Evolutionary conservation across 352 stramenopile genomes (phyloP), one percentile per base, ranked within the genome.

Genomic region (Globisporangium iwayamae): DNA sequence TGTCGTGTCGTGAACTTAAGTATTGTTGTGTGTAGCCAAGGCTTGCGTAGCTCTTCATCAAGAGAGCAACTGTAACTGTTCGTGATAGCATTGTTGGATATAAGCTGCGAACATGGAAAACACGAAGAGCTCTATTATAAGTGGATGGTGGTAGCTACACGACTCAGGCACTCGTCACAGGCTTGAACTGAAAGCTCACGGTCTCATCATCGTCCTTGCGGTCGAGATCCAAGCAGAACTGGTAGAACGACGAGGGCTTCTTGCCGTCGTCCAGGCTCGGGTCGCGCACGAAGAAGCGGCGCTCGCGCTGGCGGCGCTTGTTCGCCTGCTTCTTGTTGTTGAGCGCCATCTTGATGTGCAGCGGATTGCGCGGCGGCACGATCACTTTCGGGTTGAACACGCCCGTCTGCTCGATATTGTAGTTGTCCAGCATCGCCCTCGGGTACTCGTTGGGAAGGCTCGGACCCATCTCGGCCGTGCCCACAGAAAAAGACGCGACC

Each of bases 201-300:
- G 43, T 22, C 43, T 53, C 57, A 0, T n/a, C n/a, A 14, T 39
- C 20, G 9, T 63, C 22, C 50, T 51, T 30, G n/a, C 39, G 43
- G 53, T 83, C 77, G 8, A 74, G 54, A 18, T 68, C 56, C 6
- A 74, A 51, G 54, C 74, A 83, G n/a, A 72, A 56, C 59, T 69
- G 43, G 30, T 72, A 68, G 53, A 86, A 86, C 25, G 70, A 56
- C 56, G 74, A 73, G n/a, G 66, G 62, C 18, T 57, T 66, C 50
- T 62, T 52, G 32, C 69, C 66, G 45, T 74, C 63, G 2, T 67
- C 64, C 56, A 88, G 30, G 20, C 41, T 56, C 25, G 82, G 82
- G 62, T 91, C 82, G 32, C 72, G 74, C 47, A 93, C 78, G 53
- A 90, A 93, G 65, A 93, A 90, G 57, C 89, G 83, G 68, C 76